Conservation (phyloP, 305 asterid species). For the Rubia tinctorum region DNA sequence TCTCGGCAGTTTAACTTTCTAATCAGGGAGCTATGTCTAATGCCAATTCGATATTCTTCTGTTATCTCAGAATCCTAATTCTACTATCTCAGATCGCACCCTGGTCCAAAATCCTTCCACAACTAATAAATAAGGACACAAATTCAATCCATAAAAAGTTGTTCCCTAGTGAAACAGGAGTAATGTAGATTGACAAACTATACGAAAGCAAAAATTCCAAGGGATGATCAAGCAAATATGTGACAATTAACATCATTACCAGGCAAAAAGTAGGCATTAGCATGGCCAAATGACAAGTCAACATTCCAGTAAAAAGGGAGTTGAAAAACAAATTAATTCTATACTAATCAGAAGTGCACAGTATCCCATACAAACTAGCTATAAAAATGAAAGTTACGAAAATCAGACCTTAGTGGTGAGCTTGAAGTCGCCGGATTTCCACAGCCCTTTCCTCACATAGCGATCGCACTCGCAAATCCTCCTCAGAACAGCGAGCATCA, state of each 20-base stretch:
- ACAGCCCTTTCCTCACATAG: slow-evolving; percentile 29
- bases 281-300: background rate
- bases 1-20: background rate
- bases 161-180: no score
- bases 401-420: slow-evolving; percentile 32
- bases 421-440: slow-evolving; percentile 26
- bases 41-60: background rate
- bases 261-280: background rate
- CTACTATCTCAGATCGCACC: no score
- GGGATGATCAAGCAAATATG: no score
- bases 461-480: slow-evolving; percentile 32
- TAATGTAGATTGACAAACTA: no score
- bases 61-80: no score
- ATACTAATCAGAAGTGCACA: background rate
- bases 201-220: no score
- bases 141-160: no score
- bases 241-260: background rate
- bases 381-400: background rate
- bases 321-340: background rate
- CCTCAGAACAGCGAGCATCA: slow-evolving; percentile 34
- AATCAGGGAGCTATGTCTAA: background rate
- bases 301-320: no score
- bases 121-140: no score
- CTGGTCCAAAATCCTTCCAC: background rate
- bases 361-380: background rate